Percentiles rank a stretch among this genome's conserved stretches.
These are phyloP conservation scores for Salvia splendens DNA, from an alignment of 257 asterid species.

Conservation along the genomic window DNA sequence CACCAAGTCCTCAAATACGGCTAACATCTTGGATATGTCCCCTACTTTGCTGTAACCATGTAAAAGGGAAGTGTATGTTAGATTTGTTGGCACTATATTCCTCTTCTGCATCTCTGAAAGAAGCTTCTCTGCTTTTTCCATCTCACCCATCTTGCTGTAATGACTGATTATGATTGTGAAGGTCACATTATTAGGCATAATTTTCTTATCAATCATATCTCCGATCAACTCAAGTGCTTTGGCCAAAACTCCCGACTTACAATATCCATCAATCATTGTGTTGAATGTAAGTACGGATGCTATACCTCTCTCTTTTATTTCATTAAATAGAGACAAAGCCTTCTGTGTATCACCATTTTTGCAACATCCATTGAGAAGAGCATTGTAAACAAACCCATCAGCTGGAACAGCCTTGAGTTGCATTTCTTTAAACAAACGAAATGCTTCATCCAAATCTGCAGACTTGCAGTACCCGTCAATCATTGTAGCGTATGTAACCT, in stretches of 20 bases:
- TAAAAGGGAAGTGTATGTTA: slow-evolving; percentile 70
- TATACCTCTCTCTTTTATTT: slow-evolving; percentile 55
- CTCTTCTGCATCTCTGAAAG: slow-evolving; percentile 59
- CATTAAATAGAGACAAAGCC: slow-evolving; percentile 57
- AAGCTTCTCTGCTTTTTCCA: slow-evolving; percentile 72
- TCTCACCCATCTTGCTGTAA: slow-evolving; percentile 56
- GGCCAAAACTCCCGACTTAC: slow-evolving; percentile 62
- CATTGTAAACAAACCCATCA: slow-evolving; percentile 65
- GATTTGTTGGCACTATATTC: slow-evolving; percentile 63
- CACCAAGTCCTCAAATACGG: slow-evolving; percentile 59
- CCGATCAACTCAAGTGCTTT: slow-evolving; percentile 64
- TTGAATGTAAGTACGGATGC: slow-evolving; percentile 69
- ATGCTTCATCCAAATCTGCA: slow-evolving; percentile 59
- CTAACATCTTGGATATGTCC: slow-evolving; percentile 59
- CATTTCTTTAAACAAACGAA: slow-evolving; percentile 67
- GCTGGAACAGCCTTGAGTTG: slow-evolving; percentile 53
- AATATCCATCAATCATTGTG: slow-evolving; percentile 67
- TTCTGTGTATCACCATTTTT: slow-evolving; percentile 66
- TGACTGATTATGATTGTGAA: slow-evolving; percentile 70
- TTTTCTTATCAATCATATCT: slow-evolving; percentile 58
- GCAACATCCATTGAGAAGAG: slow-evolving; percentile 80
- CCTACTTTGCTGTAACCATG: slow-evolving; percentile 73
- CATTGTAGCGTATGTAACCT: slow-evolving; percentile 74
- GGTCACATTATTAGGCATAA: slow-evolving; percentile 71
- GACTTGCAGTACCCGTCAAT: slow-evolving; percentile 81